Evolutionary conservation across 2,329 filamentous ascomycete genomes (phyloP), one percentile per base, ranked within the genome.

Genomic region (Aspergillus arachidicola): DNA sequence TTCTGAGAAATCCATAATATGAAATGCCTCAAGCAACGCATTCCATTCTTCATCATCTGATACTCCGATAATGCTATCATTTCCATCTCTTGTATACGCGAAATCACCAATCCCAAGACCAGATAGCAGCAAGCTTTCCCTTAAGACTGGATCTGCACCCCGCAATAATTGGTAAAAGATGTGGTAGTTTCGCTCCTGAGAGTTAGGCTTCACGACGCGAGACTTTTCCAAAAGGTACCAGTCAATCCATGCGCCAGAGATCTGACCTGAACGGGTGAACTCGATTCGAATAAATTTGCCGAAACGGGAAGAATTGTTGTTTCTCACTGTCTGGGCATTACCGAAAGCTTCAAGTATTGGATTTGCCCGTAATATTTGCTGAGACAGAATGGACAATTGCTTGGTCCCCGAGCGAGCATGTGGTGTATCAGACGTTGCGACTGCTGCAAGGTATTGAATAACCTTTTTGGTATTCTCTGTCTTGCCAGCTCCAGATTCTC

Each of bases 381-480:
- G 93, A 0, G 96, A 98, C 11, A 99, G 87, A 64, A 93, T 97
- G 14, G 93, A 91, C 65, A 94, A 87, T 68, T 90, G 85, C 64
- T 82, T 89, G 79, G 80, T 83, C 80, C 83, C 89, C 81, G 78
- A 86, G 75, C 85, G 84, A 3, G 79, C 81, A 61, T 84, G 79
- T 2, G 90, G 85, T 0, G 89, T 89, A 64, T 98, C 94, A 0
- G 92, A 88, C 48, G 92, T 91, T 11, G 95, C 95, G 53, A 99
- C 95, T 1, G 95, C 93, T 16, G 95, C 95, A 50, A 99, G 87
- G 74, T 99, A 99, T 73, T 99, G 96, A 60, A 99, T 99, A 70
- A 99, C 95, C 78, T 99, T 99, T 76, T 99, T 99, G 19, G 95
- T 99, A 76, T 99, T 99, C 77, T 99, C 95, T 0, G 95, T 99